Base-by-base conservation (phyloP, 306 rosid species). In the Glycyrrhiza uralensis region DNA sequence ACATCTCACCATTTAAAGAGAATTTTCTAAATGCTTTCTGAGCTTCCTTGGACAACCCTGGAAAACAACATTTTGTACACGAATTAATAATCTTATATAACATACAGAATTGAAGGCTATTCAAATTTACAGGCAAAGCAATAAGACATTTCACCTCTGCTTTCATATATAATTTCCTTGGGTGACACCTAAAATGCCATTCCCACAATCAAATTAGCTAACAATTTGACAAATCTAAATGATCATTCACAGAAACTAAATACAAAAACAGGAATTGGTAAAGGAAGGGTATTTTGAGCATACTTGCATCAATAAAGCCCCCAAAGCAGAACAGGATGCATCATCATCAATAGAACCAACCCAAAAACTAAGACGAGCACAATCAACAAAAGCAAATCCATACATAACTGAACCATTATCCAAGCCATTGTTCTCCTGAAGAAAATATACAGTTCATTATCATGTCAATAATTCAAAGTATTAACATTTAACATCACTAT, bases 381-480 rank as follows among this genome's bases (percentile, higher is more conserved):
- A 91, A 71, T 89, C 99, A 77, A 87, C 95, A 83, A 91, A 94
- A 56, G 96, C 96, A 75, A 94, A 94, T 67, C 97, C 99, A 82
- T 81, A 91, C 18, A 77, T 76, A 73, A 82, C 81, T 41, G 92
- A 85, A 75, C 90, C 96, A 82, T 83, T 80, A 64, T 82, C 88
- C 72, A 57, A 77, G 78, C 50, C 85, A 42, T 22, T 78, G 46
- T 66, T 79, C 47, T 55, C 94, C 98, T 93, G 73, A 28, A 66
- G 55, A 78, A 67, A 74, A 58, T 3, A 70, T 51, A 52, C 63
- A 74, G 44, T 51, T 58, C 68, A 67, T 56, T 17, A 28, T 50
- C 62, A 26, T 33, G 30, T 69, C 44, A 63, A 36, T n/a, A 57
- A 7, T 36, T 51, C 66, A 38, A 71, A 66, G 13, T 64, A 69